These are phyloP conservation scores for Spatholobus suberectus DNA, from an alignment of 306 rosid species.

Conservation along the genomic window DNA sequence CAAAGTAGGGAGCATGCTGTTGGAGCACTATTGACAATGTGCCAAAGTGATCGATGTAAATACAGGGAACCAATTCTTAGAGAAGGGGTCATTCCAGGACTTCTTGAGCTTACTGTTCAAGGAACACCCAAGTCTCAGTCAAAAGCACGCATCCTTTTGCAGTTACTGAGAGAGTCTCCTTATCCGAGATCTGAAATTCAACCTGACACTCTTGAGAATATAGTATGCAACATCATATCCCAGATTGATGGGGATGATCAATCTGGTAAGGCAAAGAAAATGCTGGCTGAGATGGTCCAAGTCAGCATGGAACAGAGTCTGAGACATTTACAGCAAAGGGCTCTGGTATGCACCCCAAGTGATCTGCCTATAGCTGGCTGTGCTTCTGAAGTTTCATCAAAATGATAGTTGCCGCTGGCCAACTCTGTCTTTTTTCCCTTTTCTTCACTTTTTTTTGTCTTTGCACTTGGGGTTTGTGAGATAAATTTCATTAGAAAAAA, in stretches of 20 bases:
- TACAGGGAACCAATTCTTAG: conserved; percentile 90
- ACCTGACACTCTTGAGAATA: conserved; percentile 91
- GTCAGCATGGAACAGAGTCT: conserved; percentile 99
- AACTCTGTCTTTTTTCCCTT: conserved; percentile 1
- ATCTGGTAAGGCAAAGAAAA: conserved; percentile 87
- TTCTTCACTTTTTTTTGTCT: background rate
- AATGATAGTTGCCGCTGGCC: conserved; percentile 51
- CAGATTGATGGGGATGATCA: conserved; percentile 95
- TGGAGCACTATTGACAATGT: conserved; percentile 84
- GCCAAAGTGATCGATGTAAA: conserved; percentile 82
- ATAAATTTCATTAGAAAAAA: conserved; percentile 42
- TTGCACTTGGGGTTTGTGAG: conserved; percentile 52
- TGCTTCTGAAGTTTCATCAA: conserved; percentile 85
- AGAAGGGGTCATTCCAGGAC: conserved; percentile 97
- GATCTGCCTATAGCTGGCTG: conserved; percentile 73
- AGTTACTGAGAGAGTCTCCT: conserved; percentile 81
- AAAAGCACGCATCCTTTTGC: conserved; percentile 77
- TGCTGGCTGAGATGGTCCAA: conserved; percentile 99
- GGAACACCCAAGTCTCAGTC: conserved; percentile 91
- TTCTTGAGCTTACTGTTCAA: conserved; percentile 96
- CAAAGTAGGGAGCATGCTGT: conserved; percentile 92
- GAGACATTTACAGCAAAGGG: conserved; percentile 92
- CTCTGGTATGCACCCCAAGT: conserved; percentile 88
- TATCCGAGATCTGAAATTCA: conserved; percentile 81
- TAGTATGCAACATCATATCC: conserved; percentile 90